A percentile compares a stretch with the other conserved stretches of the same genome.
Evolutionary conservation across 1,284 basidiomycete species (phyloP).

Genomic region (Schizopora paradoxa): DNA sequence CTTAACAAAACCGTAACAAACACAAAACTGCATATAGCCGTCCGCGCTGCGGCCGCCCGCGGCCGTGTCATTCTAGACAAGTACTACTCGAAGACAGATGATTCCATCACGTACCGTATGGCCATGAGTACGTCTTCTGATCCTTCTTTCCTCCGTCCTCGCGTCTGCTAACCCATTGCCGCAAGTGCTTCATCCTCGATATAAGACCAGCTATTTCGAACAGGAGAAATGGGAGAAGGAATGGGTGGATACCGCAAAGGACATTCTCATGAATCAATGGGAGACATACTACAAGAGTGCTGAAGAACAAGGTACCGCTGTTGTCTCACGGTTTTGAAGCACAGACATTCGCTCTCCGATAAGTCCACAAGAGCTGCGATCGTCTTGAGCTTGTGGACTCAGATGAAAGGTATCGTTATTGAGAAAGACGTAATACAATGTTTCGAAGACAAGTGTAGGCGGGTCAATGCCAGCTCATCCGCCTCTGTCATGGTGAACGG

Average conservation of each 20-base stretch:
- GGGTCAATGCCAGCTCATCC: no score
- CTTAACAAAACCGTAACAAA: conserved; percentile 18
- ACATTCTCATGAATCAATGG: background rate
- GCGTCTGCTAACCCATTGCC: background rate
- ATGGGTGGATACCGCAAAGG: background rate
- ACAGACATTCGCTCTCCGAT: background rate
- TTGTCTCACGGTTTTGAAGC: background rate
- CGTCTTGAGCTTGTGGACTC: background rate
- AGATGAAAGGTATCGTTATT: background rate
- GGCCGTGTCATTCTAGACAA: conserved; percentile 23
- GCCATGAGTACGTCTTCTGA: background rate
- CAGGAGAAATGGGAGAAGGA: background rate
- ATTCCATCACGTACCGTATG: conserved; percentile 20
- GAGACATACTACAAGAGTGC: background rate
- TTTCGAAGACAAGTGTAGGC: no score
- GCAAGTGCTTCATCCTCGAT: background rate
- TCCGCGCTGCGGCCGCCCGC: conserved; percentile 20
- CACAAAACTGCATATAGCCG: background rate
- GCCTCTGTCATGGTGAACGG: no score
- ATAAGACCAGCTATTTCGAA: background rate
- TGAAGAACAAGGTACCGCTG: background rate
- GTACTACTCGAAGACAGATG: conserved; percentile 26
- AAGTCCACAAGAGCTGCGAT: background rate
- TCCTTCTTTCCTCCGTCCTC: background rate
- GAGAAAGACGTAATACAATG: no score